phyloP scores from a whole-genome alignment of 1,284 basidiomycete genomes.

The Irpex sp. region DNA sequence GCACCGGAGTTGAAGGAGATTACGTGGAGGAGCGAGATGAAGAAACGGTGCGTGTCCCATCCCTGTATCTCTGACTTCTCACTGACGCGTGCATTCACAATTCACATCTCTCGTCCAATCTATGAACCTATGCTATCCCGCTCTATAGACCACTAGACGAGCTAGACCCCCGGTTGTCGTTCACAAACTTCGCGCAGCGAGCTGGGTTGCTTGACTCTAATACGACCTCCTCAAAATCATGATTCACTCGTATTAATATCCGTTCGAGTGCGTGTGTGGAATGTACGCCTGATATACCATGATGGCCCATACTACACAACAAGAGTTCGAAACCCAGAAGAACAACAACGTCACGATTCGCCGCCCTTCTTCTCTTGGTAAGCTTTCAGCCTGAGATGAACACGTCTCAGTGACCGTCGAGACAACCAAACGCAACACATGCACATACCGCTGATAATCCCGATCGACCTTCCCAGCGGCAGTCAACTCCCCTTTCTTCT shows the following conservation, averaged over 20 bases:
- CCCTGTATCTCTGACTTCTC: not conserved
- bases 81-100: not conserved
- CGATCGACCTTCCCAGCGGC: conserved; percentile 30
- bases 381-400: conserved; percentile 41
- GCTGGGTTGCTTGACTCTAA: conserved; percentile 32
- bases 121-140: not conserved
- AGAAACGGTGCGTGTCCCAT: conserved; percentile 51
- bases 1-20: conserved; percentile 74
- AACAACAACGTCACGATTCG: not conserved
- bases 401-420: not conserved
- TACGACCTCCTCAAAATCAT: conserved; percentile 5
- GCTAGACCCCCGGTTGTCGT: conserved; percentile 71
- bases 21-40: conserved; percentile 90
- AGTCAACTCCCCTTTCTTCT: conserved; percentile 39
- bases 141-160: conserved; percentile 67
- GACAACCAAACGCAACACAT: no score
- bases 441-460: conserved; percentile 47
- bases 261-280: not conserved
- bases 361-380: conserved; percentile 45
- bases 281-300: not conserved
- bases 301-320: not conserved
- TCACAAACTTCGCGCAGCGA: conserved; percentile 68
- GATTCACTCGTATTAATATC: not conserved
- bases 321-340: not conserved
- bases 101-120: no score